Evolutionary conservation across 1,284 basidiomycete genomes (phyloP), one percentile per base, ranked within the genome.

Genomic region (Rhodotorula mucilaginosa): DNA sequence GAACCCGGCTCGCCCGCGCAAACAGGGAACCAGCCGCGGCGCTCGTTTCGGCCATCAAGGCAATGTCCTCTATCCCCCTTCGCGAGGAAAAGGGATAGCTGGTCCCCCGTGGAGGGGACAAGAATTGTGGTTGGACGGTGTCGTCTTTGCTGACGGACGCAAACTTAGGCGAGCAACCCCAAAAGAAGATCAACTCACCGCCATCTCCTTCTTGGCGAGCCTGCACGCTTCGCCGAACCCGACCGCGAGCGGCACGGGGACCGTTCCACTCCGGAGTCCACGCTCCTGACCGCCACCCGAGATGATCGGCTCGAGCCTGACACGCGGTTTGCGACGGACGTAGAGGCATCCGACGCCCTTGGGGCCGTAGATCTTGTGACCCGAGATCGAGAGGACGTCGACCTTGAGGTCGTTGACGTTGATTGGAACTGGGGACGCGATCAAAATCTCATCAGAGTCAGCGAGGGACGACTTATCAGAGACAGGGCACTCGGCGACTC

Each of bases 201-300:
- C 82, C 91, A 99, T 96, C 84, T 99, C 97, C 76, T 87, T 83
- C 82, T 89, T 89, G 19, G 95, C 94, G 78, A 99, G 87, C 68
- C 94, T 87, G 64, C 93, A 93, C 34, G 97, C 96, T 83, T 97
- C 97, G 23, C 97, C 97, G 57, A 99, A 84, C 18, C 97, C 97
- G 47, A 97, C 95, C 15, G 89, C 89, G 69, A 99, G 84, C 4
- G 91, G 86, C n/a, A 94, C 89, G 3, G 97, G 88, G 4, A 99
- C 85, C 0, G 97, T 99, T 34, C 97, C 97, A 76, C 92, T 95
- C 69, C 97, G 85, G 77, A 99, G 82, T 15, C 97, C 97, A 75
- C 97, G 88, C 84, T 99, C 97, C 83, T 99, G 97, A 10, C 97
- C 97, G 80, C 97, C 97, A 71, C 97, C 97, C 77, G 88, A 94